Percentiles rank a stretch among this genome's conserved stretches.
These are phyloP conservation scores for Pleurotus sapidus DNA, from an alignment of 768 basidiomycete genomes.

Conservation along the genomic window DNA sequence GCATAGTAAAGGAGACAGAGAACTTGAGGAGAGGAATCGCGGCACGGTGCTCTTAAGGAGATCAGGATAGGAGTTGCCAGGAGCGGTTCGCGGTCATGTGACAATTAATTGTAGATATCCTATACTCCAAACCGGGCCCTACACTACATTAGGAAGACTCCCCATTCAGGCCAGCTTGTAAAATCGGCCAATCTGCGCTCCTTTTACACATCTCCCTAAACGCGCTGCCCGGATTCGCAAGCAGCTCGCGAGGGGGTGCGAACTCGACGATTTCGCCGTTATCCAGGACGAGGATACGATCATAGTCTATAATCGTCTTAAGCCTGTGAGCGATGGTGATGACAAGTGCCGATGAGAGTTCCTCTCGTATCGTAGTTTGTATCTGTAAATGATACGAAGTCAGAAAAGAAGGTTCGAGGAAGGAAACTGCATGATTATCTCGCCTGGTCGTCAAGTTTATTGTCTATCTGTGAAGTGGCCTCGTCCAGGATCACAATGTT, in stretches of 20 bases:
- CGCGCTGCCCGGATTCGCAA: slow-evolving; percentile 48
- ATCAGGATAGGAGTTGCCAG: too few relatives aligned
- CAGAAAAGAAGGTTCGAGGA: not conserved
- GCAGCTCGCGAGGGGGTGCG: slow-evolving; percentile 58
- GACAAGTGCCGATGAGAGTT: slow-evolving; percentile 68
- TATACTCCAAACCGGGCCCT: not conserved
- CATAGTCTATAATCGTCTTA: slow-evolving; percentile 75
- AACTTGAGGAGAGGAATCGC: not conserved
- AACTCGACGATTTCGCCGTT: slow-evolving; percentile 75
- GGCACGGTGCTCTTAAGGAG: too few relatives aligned
- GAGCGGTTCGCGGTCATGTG: not conserved
- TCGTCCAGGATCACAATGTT: slow-evolving; percentile 75
- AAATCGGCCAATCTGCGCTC: slow-evolving; percentile 51
- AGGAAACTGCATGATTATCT: slow-evolving; percentile 2
- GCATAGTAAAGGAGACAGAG: not conserved
- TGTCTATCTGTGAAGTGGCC: slow-evolving; percentile 76
- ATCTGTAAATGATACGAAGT: slow-evolving; percentile 37
- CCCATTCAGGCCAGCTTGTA: slow-evolving; percentile 18
- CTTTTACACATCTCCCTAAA: slow-evolving; percentile 70
- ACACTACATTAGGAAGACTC: not conserved
- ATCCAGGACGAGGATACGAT: slow-evolving; percentile 71
- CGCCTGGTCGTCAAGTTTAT: slow-evolving; percentile 66
- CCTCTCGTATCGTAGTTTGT: slow-evolving; percentile 70
- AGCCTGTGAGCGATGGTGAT: slow-evolving; percentile 84
- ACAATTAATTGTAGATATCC: not conserved